Evolutionary conservation across 2,329 filamentous ascomycete genomes (phyloP), one percentile per base, ranked within the genome.

Genomic region (Cercospora brassicicola): DNA sequence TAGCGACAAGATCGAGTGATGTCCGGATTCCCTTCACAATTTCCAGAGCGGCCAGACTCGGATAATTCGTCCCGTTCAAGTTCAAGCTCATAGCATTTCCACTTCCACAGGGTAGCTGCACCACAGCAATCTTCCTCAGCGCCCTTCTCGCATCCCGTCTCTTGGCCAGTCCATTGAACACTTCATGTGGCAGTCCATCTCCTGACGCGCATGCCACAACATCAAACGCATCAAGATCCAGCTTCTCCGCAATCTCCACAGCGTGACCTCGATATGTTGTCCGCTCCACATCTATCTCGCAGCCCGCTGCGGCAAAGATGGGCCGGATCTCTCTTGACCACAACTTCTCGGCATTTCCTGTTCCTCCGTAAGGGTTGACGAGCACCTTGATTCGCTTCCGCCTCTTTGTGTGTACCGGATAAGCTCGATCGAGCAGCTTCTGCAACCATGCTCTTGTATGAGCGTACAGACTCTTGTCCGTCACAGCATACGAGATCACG

Each of bases 61-160:
- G 86, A 71, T 87, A 89, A 71, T 90, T 86, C 0, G 93, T 94
- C 4, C 94, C 95, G 72, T 92, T 93, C 57, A 96, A 82, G 78
- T 97, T 98, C 82, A 91, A 90, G 70, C 92, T 91, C 89, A 98
- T 91, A 23, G 92, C 95, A 79, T 99, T 99, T 5, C 95, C 95
- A 60, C 92, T 95, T 13, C 95, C 95, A 76, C 94, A 96, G 1
- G 95, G 95, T 39, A 99, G 85, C 76, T 97, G 92, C 23, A 89
- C 90, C 1, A 99, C 89, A 0, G 95, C 92, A 13, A 98, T 82
- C 75, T 90, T 91, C 23, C 84, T 82, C 68, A 99, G 81, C 0
- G 94, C 95, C 65, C 86, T 86, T 33, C 85, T 83, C 20, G 93
- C 93, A 79, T 97, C 91, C 4, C 85, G 77, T 45, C 93, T 89